Base-by-base conservation (phyloP, 257 asterid species). In the Thymus mandschuricus region DNA sequence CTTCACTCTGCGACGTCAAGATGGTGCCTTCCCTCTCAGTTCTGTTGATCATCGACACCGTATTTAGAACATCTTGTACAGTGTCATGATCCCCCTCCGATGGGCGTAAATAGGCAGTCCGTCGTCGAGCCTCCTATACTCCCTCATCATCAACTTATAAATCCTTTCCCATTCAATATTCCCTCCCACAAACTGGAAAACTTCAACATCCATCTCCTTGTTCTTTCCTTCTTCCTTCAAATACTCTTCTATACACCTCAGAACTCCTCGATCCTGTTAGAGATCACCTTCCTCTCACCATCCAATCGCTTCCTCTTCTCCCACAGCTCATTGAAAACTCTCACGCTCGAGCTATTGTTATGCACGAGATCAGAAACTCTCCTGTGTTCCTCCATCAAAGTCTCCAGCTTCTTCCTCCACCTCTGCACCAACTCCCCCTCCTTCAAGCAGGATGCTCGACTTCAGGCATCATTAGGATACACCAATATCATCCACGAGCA, bases 1-100 rank as follows among this genome's bases (percentile, higher is more conserved):
- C 97, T 83, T 94, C 99, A 80, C 80, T 85, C 81, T 91, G 97
- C 64, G 99, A 94, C 60, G 99, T 94, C 92, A 94, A 81, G 84
- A 94, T 83, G 34, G 93, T 85, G 44, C 99, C 99, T 56, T 81
- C 96, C 78, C 73, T 75, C 81, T 91, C 91, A 3, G 71, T 85
- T 74, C 55, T 78, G 75, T 81, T 80, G 60, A 94, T 91, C 66
- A 81, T 86, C 10, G 80, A 66, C 52, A 77, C 97, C 80, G 68
- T 72, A 82, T 72, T 86, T 85, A 88, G 79, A 64, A 91, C 97
- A 74, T 86, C 86, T 3, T 60, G 77, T 31, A 83, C 95, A 81
- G 86, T 33, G 66, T 76, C 51, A 91, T 60, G 78, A 94, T 86
- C 28, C 80, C 82, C 40, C 44, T 65, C 31, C 97, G 75, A 72